Conservation (phyloP, 768 basidiomycete species). For the Boletus reticuloceps region DNA sequence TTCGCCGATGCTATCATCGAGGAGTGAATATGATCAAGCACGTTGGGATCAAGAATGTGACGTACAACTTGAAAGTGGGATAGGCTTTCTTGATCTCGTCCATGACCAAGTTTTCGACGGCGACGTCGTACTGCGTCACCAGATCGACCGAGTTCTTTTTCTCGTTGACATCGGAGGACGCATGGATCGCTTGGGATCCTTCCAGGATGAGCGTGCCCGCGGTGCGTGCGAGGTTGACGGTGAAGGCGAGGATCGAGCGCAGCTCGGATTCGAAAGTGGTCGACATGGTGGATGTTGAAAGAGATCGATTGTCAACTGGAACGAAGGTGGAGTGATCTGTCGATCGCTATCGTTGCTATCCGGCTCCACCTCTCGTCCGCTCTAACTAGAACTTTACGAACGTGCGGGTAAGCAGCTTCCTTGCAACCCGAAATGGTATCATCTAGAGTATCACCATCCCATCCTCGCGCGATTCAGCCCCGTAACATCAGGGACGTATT, state of each 20-base stretch:
- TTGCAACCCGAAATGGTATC: too few species aligned
- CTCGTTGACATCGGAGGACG: conserved; percentile 58
- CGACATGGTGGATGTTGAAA: conserved; percentile 27
- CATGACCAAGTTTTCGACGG: conserved; percentile 84
- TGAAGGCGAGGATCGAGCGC: conserved; percentile 62
- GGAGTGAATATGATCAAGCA: background rate
- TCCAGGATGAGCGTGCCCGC: conserved; percentile 77
- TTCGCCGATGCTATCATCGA: conserved; percentile 75
- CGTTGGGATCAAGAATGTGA: conserved; percentile 9
- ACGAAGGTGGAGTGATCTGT: background rate
- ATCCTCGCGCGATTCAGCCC: background rate
- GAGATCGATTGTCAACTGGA: background rate
- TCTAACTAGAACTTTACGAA: background rate
- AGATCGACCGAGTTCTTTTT: conserved; percentile 96
- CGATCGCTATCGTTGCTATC: background rate
- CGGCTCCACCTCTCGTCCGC: background rate
- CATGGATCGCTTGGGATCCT: conserved; percentile 73
- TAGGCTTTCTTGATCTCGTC: conserved; percentile 60
- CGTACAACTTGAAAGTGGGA: conserved; percentile 82
- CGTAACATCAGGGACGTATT: conserved; percentile 53
- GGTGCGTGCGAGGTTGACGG: conserved; percentile 63
- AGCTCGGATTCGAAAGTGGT: conserved; percentile 44
- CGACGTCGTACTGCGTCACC: conserved; percentile 93
- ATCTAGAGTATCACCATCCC: background rate
- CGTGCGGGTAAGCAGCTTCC: background rate